phyloP scores from a whole-genome alignment of 2,329 filamentous ascomycete species.

The Phaeosphaeriaceae sp. region DNA sequence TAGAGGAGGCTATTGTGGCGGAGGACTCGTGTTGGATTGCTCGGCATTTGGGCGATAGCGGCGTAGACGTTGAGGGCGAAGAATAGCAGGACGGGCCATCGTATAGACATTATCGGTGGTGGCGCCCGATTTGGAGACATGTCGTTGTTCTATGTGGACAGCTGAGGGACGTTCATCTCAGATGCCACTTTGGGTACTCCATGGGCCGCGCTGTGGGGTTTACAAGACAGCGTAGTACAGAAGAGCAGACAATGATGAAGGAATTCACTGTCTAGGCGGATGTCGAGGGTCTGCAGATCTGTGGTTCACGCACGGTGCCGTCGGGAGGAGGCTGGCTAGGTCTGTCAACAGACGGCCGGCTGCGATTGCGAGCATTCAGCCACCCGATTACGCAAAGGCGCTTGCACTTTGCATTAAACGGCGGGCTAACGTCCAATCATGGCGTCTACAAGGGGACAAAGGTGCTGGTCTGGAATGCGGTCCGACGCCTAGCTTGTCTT shows the following conservation, averaged over 20 bases:
- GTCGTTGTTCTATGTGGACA: constrained; percentile 2
- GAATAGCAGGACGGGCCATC: constrained; percentile 10
- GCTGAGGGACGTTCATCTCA: constrained; percentile 30
- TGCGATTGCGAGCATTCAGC: constrained; percentile 15
- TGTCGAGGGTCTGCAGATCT: constrained; percentile 33
- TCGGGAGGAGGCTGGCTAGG: constrained; percentile 12
- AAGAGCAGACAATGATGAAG: constrained; percentile 13
- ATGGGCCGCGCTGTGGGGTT: constrained; percentile 20
- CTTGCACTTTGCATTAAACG: constrained; percentile 17
- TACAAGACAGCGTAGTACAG: constrained; percentile 22
- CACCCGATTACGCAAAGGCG: constrained; percentile 30
- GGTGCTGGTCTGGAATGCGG: constrained; percentile 20
- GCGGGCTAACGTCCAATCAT: constrained; percentile 20
- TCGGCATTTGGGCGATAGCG: constrained; percentile 65
- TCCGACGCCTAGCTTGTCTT: constrained; percentile 14
- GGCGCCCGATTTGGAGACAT: constrained; percentile 9
- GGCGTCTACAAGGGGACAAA: neutral
- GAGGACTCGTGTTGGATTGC: constrained; percentile 78
- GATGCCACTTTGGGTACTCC: constrained; percentile 17
- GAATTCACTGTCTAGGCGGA: constrained; percentile 11
- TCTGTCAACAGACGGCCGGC: constrained; percentile 44
- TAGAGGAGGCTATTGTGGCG: constrained; percentile 68
- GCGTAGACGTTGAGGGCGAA: constrained; percentile 11
- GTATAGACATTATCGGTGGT: neutral
- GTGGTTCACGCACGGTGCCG: constrained; percentile 43